phyloP scores from a whole-genome alignment of 2,329 filamentous ascomycete genomes.

The Microthyrium microscopicum region DNA sequence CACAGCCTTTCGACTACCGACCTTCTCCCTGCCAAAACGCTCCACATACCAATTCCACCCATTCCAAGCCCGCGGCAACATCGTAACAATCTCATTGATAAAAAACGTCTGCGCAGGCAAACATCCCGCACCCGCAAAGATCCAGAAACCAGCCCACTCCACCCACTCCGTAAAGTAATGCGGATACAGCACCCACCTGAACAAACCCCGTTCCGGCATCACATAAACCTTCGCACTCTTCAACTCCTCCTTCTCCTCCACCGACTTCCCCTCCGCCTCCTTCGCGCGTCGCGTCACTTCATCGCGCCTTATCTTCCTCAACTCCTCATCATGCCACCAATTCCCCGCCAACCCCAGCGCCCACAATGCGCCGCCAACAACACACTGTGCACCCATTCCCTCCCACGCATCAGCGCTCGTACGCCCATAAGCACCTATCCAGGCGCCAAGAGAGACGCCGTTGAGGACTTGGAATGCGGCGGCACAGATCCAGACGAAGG shows the following conservation, averaged over 20 bases:
- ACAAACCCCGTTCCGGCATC: constrained; percentile 70
- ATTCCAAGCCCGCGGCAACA: constrained; percentile 71
- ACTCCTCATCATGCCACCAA: constrained; percentile 75
- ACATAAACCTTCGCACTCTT: constrained; percentile 69
- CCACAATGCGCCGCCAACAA: constrained; percentile 58
- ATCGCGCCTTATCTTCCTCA: constrained; percentile 68
- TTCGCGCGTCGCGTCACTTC: constrained; percentile 44
- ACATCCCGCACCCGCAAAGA: constrained; percentile 49
- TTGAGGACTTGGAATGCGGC: constrained; percentile 66
- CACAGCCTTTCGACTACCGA: constrained; percentile 59
- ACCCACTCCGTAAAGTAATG: constrained; percentile 97
- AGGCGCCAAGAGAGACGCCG: constrained; percentile 59
- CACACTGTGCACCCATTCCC: constrained; percentile 27
- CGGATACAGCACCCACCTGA: constrained; percentile 68
- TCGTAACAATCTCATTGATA: constrained; percentile 73
- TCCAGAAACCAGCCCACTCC: constrained; percentile 83
- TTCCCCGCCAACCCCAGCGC: constrained; percentile 61
- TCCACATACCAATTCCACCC: constrained; percentile 76
- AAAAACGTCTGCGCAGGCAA: constrained; percentile 67
- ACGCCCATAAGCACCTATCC: constrained; percentile 67
- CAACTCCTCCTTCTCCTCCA: constrained; percentile 14
- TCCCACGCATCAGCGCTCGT: constrained; percentile 39
- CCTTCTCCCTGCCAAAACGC: constrained; percentile 71
- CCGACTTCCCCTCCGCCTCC: constrained; percentile 23
- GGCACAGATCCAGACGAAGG: constrained; percentile 47